Evolutionary conservation across 2,329 filamentous ascomycete species (phyloP), one percentile per base, ranked within the genome.

Genomic region (Cladosporium phlei): DNA sequence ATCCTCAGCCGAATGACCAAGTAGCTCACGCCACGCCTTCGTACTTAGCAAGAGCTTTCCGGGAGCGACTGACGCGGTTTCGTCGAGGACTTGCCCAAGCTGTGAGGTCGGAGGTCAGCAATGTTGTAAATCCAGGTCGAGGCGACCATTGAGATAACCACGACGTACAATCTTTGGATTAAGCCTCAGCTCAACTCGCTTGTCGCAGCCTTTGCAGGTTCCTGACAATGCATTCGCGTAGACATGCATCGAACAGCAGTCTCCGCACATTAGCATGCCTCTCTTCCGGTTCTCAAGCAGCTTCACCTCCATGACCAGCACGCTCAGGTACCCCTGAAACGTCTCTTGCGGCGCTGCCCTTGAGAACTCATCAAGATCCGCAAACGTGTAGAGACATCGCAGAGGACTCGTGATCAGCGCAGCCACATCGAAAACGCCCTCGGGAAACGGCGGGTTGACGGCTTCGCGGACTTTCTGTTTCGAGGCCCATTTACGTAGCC

Each of bases 41-140:
- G 72, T 64, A 4, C 70, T 73, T 65, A 80, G 74, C 14, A 80
- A 62, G 2, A 82, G 62, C 59, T 79, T 80, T 0, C 73, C 74
- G 2, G 68, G 58, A 1, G 61, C 57, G 7, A 81, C 68, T 25
- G 67, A 68, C 4, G 75, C 79, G 0, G 78, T 82, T 59, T 83
- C 80, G 49, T 83, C 72, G 38, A 73, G 55, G 5, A 74, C 49
- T 28, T 65, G 61, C 4, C 69, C 69, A 21, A 75, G 55, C 66
- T 69, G 30, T 3, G 32, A 4, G 4, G 14, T 3, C 17, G n/a
- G n/a, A 11, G 2, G 6, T 20, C 37, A 28, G 30, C 1, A 19
- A 16, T 9, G 3, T 14, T 11, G 21, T 17, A 10, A 16, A 38
- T 19, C 19, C 25, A 43, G 6, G 8, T 27, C 5, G n/a, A n/a